Base-by-base conservation (phyloP, 2,329 filamentous ascomycete species). In the Thelonectria olida region DNA sequence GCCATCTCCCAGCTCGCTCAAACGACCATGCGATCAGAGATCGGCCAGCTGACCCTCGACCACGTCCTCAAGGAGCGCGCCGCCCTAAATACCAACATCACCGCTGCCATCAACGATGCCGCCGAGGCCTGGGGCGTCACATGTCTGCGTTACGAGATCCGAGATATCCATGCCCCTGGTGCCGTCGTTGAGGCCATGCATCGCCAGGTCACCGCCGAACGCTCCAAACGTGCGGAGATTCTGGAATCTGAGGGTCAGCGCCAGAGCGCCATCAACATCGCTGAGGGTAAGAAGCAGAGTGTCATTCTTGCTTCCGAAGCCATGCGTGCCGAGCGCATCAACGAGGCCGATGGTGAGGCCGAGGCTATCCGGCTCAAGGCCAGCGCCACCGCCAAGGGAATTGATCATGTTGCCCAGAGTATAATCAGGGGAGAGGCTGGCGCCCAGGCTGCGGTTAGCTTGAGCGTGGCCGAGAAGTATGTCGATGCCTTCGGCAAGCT, bases 1-100 rank as follows among this genome's bases (percentile, higher is more conserved):
- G 96, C 96, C 78, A 98, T 99, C 76, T 96, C 92, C 8, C 96
- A 99, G 76, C 90, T 99, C 47, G 96, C 96, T 15, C 96, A 99
- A 81, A 99, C 96, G 10, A 98, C 96, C 0, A 99, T 99, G 96
- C 93, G 96, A 73, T 96, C 92, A 73, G 96, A 99, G 79, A 99
- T 99, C 72, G 96, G 96, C 67, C 96, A 98, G 79, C 85, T 99
- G 62, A 92, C 93, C 1, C 91, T 99, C 71, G 96, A 99, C 79
- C 95, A 99, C 80, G 96, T 99, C 44, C 87, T 99, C 60, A 98
- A 98, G 78, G 96, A 99, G 84, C 93, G 96, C 66, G 93, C 94
- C 3, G 92, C 93, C 19, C 89, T 99, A 69, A 99, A 99, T 83
- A 93, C 89, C 67, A 98, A 99, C 81, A 99, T 99, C 76, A 98